Conservation (phyloP, 148 eudicot species). For the Limonium bicolor region DNA sequence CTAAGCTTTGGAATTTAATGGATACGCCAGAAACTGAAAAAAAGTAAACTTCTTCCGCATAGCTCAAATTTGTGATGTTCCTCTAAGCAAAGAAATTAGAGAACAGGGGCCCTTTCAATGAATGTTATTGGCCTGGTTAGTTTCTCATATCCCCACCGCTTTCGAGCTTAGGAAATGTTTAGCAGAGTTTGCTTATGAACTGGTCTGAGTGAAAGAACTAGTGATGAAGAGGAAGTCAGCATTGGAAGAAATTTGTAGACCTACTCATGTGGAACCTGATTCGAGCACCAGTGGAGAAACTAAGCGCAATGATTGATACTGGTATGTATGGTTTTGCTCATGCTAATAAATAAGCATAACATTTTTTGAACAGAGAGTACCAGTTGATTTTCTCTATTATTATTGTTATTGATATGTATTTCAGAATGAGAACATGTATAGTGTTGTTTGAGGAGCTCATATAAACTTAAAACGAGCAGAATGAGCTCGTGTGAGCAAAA, state of each 20-base stretch:
- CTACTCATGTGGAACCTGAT: conserved; percentile 48
- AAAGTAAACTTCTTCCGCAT: conserved; percentile 2
- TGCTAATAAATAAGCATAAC: too few species aligned
- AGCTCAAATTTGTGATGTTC: background rate
- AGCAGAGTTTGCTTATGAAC: too few species aligned
- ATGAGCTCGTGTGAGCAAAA: too few species aligned
- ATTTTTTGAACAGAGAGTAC: too few species aligned
- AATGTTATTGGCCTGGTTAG: conserved; percentile 8
- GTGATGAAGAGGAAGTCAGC: conserved; percentile 49
- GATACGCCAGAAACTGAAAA: conserved; percentile 8
- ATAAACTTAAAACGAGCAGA: too few species aligned
- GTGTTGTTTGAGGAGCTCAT: too few species aligned
- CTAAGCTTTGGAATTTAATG: conserved; percentile 9
- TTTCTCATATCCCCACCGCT: too few species aligned
- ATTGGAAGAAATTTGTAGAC: conserved; percentile 39
- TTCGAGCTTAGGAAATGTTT: too few species aligned
- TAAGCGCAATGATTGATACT: conserved; percentile 56
- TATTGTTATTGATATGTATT: too few species aligned
- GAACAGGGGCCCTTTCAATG: conserved; percentile 6
- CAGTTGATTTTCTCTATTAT: too few species aligned
- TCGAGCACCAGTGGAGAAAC: conserved; percentile 55
- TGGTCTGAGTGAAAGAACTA: conserved; percentile 55
- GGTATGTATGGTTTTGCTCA: too few species aligned
- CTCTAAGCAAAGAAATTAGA: background rate
- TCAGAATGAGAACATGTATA: too few species aligned